Evolutionary conservation across 2,329 filamentous ascomycete species (phyloP), one percentile per base, ranked within the genome.

Genomic region (Chalaropsis thielavioides): DNA sequence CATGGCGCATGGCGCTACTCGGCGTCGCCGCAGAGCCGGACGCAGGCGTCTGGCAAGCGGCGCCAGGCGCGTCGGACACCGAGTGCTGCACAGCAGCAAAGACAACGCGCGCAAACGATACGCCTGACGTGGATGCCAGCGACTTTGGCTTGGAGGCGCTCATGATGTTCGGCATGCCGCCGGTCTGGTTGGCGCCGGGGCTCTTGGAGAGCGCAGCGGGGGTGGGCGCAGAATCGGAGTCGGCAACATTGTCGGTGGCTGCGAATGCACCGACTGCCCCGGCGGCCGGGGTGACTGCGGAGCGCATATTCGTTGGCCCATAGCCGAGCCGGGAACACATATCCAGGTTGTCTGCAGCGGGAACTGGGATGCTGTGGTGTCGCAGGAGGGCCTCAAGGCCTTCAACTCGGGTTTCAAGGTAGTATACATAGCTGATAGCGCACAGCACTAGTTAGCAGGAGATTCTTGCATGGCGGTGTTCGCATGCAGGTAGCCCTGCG

Each of bases 91-190:
- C 90, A 0, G 92, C 92, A 10, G 92, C 91, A 72, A 96, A 94
- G 11, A 97, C 92, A 13, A 97, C 90, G 65, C 90, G 83, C 4
- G 92, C 92, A 76, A 97, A 97, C 0, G 92, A 95, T 62, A 97
- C 94, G 17, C 92, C 92, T 1, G 90, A 92, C 0, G 90, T 88
- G 0, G 90, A 90, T 17, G 90, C 90, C 17, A 95, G 79, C 71
- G 91, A 91, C 68, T 90, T 83, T 1, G 89, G 86, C 73, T 94
- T 90, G 2, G 89, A 87, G 2, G 85, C 83, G 61, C 86, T 88
- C 72, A 90, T 87, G 27, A 91, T 87, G 27, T 88, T 89, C 22
- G 89, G 84, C 82, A 89, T 88, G 66, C 85, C 68, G 31, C 58
- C 61, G 8, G 40, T 62, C 83, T 67, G 61, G 8, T 38, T 44